phyloP scores from a whole-genome alignment of 306 rosid species.

The Quercus suber region DNA sequence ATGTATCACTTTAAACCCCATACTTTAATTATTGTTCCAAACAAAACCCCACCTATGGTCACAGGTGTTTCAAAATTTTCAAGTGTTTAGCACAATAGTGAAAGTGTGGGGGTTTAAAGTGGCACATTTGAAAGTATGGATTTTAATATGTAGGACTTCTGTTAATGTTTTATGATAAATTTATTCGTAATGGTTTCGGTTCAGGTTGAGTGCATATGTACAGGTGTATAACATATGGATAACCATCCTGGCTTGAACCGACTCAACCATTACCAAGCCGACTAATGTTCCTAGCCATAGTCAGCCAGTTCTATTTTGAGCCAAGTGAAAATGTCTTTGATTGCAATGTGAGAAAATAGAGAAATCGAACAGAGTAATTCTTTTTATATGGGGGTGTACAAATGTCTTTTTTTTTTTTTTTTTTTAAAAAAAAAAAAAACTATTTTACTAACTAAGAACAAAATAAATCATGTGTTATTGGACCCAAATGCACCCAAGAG shows the following conservation, averaged over 20 bases:
- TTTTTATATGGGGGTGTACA: background rate
- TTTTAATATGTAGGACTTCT: too few relatives aligned
- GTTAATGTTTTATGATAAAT: background rate
- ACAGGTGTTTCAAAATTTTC: too few relatives aligned
- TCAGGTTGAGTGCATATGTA: slow-evolving; percentile 5
- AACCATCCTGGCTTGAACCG: background rate
- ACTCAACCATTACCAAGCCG: background rate
- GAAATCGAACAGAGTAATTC: background rate
- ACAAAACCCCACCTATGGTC: too few relatives aligned
- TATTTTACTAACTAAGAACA: too few relatives aligned
- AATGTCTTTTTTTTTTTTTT: too few relatives aligned
- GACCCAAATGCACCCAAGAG: slow-evolving; percentile 99
- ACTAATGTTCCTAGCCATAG: background rate
- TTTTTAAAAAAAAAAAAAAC: too few relatives aligned
- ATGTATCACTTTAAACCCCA: too few relatives aligned
- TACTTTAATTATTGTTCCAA: too few relatives aligned
- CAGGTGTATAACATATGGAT: background rate
- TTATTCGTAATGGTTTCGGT: background rate
- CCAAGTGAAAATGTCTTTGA: background rate
- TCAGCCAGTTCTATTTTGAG: background rate
- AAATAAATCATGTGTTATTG: too few relatives aligned
- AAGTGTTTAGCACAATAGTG: too few relatives aligned
- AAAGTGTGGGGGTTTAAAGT: too few relatives aligned
- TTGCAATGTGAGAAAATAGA: background rate
- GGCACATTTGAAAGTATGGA: too few relatives aligned